A percentile compares a stretch with the other conserved stretches of the same genome.
phyloP scores from a whole-genome alignment of 1,284 basidiomycete genomes.

The Grifola frondosa region DNA sequence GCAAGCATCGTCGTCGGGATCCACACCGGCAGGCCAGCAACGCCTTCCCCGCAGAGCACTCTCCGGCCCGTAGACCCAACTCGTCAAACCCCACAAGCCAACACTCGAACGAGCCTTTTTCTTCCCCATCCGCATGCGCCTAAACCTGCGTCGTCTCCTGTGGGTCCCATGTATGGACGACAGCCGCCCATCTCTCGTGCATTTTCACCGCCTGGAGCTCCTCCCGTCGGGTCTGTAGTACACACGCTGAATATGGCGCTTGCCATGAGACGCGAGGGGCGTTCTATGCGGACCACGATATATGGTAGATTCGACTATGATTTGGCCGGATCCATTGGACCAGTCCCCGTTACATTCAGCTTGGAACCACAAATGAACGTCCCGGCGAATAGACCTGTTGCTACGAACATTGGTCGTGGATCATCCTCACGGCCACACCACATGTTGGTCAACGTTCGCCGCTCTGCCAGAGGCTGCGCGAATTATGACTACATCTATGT shows the following conservation, averaged over 20 bases:
- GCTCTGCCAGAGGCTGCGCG: neutral
- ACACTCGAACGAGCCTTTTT: constrained; percentile 49
- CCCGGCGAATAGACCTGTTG: constrained; percentile 32
- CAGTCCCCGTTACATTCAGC: constrained; percentile 66
- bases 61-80: constrained; percentile 22
- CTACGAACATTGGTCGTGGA: too few species aligned
- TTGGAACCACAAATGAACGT: constrained; percentile 50
- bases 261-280: constrained; percentile 23
- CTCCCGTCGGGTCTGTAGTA: constrained; percentile 29
- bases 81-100: constrained; percentile 8
- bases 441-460: neutral
- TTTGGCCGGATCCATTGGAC: constrained; percentile 49
- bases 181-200: too few species aligned
- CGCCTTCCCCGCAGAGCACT: constrained; percentile 4
- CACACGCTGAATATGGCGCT: constrained; percentile 32
- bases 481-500: too few species aligned
- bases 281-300: constrained; percentile 47
- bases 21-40: neutral
- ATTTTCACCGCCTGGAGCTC: constrained; percentile 13
- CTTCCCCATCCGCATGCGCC: constrained; percentile 75
- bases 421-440: too few species aligned
- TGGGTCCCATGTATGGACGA: constrained; percentile 63
- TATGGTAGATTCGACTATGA: constrained; percentile 63
- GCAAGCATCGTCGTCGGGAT: constrained; percentile 1
- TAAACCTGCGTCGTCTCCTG: constrained; percentile 43